Conservation (phyloP, 2,329 filamentous ascomycete genomes). For the Nothopassalora personata region DNA sequence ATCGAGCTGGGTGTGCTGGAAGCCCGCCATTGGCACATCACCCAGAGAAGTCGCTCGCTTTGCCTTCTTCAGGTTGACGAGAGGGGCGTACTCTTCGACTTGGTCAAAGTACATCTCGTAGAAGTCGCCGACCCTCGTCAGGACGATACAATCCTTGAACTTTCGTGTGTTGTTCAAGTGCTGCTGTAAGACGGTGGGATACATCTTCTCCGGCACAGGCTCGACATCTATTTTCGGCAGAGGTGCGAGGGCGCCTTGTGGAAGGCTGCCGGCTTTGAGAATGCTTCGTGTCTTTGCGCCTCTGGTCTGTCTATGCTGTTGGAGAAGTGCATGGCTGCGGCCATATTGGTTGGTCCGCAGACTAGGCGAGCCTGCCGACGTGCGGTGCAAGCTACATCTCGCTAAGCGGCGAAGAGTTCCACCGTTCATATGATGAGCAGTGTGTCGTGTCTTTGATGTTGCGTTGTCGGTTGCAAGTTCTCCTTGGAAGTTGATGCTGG, state of each 20-base stretch:
- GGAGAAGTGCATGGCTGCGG: not conserved
- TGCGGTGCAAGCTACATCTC: not conserved
- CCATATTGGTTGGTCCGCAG: not conserved
- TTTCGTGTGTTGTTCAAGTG: conserved; percentile 83
- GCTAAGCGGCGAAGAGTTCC: not conserved
- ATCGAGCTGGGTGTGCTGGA: conserved; percentile 88
- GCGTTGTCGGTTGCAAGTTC: not conserved
- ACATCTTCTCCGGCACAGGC: conserved; percentile 46
- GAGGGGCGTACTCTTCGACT: conserved; percentile 78
- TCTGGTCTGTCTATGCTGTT: not conserved
- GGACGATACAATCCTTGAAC: conserved; percentile 81
- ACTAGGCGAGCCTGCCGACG: not conserved
- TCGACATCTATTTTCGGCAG: conserved; percentile 42
- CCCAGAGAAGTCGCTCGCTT: conserved; percentile 73
- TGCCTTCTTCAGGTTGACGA: conserved; percentile 82
- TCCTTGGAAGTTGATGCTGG: not conserved
- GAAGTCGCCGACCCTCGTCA: conserved; percentile 91
- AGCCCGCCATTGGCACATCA: conserved; percentile 87
- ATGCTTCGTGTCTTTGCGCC: conserved; percentile 38
- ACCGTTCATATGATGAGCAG: not conserved
- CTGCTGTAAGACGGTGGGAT: conserved; percentile 85
- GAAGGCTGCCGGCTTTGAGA: conserved; percentile 43
- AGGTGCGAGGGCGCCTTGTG: conserved; percentile 51
- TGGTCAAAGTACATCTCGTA: conserved; percentile 98
- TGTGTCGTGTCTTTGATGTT: not conserved